phyloP scores from a whole-genome alignment of 2,329 filamentous ascomycete species.

The Dactylonectria macrodidyma region DNA sequence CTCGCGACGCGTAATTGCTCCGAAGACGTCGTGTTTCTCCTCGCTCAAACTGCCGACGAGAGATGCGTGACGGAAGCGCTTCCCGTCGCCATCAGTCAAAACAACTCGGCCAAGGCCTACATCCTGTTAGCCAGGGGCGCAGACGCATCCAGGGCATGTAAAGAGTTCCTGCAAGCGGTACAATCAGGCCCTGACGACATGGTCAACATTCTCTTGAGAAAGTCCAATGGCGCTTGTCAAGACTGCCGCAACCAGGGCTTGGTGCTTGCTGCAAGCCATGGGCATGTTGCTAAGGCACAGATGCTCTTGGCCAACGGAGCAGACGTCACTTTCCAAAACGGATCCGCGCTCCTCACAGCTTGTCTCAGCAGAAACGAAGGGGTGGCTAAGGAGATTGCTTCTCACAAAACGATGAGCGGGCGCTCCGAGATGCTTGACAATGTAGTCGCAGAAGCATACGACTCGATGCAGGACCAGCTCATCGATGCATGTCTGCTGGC shows the following conservation, averaged over 20 bases:
- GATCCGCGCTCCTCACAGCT: constrained; percentile 7
- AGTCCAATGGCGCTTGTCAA: constrained; percentile 18
- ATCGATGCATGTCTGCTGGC: constrained; percentile 5
- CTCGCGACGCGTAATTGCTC: constrained; percentile 18
- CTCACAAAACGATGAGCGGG: not conserved
- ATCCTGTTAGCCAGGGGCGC: constrained; percentile 27
- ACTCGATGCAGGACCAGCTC: constrained; percentile 8
- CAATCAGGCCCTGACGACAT: constrained; percentile 11
- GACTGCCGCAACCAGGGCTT: constrained; percentile 22
- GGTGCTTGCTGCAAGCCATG: not conserved
- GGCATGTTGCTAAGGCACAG: constrained; percentile 1
- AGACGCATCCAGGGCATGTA: constrained; percentile 20
- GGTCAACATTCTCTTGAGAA: constrained; percentile 16
- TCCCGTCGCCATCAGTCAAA: constrained; percentile 23
- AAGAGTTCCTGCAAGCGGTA: constrained; percentile 9
- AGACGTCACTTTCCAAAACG: not conserved
- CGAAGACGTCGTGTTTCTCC: constrained; percentile 11
- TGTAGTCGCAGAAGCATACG: constrained; percentile 22
- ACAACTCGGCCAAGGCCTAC: constrained; percentile 17
- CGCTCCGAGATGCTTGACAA: constrained; percentile 6
- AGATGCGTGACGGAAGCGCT: constrained; percentile 25
- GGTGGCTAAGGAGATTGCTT: constrained; percentile 14
- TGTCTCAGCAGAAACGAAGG: not conserved
- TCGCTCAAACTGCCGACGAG: constrained; percentile 24
- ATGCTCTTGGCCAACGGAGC: constrained; percentile 18